These are phyloP conservation scores for Odontarrhena argentea DNA, from an alignment of 345 rosid species.

Conservation along the genomic window DNA sequence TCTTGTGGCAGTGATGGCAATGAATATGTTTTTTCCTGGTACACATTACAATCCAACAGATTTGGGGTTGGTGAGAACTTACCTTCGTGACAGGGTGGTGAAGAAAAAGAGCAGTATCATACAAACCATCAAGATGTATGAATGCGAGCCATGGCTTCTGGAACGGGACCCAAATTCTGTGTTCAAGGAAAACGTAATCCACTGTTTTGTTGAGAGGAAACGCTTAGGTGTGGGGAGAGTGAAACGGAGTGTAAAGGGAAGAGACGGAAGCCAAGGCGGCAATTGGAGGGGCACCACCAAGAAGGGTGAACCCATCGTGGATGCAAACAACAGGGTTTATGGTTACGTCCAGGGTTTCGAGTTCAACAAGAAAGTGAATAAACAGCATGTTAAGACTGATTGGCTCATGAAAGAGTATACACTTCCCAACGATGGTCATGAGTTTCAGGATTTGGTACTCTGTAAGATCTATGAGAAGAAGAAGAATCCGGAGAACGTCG, in stretches of 20 bases:
- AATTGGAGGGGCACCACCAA: background rate
- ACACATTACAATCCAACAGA: too few relatives aligned
- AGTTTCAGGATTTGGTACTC: background rate
- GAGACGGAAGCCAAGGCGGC: background rate
- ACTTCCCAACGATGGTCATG: background rate
- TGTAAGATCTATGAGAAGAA: background rate
- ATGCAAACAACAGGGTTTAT: background rate
- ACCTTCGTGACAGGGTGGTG: too few relatives aligned
- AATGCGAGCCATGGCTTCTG: too few relatives aligned
- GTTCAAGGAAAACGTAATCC: too few relatives aligned
- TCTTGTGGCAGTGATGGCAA: too few relatives aligned
- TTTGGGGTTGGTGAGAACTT: too few relatives aligned
- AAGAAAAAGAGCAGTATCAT: too few relatives aligned
- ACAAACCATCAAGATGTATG: too few relatives aligned
- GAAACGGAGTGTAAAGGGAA: background rate
- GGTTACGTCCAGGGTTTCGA: background rate
- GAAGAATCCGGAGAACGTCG: background rate
- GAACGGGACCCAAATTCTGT: too few relatives aligned
- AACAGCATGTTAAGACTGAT: background rate
- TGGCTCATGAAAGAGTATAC: background rate
- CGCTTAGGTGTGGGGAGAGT: background rate
- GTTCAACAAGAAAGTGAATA: background rate
- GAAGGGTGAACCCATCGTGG: background rate
- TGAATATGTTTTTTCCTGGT: too few relatives aligned
- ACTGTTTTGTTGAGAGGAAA: background rate